Base-by-base conservation (phyloP, 805 yeast genomes). In the Yamadazyma akitaensis region DNA sequence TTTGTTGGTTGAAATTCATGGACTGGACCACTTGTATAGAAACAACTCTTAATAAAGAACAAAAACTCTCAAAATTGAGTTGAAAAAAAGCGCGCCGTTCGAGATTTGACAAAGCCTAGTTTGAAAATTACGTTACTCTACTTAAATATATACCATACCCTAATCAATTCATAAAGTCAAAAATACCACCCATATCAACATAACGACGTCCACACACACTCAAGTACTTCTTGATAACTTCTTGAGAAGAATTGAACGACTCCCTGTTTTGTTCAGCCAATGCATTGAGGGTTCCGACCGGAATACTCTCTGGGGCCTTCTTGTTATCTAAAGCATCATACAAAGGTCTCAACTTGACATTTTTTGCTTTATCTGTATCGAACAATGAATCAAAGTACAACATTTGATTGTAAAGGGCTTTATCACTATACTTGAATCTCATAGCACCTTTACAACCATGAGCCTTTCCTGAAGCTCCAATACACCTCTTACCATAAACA, bases 401-500 rank as follows among this genome's bases (percentile, higher is more conserved):
- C 53, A 94, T 70, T 66, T 94, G 98, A 58, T 88, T 88, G 72
- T 91, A 92, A 34, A 94, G 72, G 43, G 81, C 84, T 60, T 84
- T 85, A 62, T 88, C 96, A 21, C 82, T 73, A 62, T 87, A 94
- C 48, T 75, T 76, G 64, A 82, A 86, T 49, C 80, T 72, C 89
- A 90, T 85, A 10, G 85, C 80, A 33, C 98, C 97, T 57, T 87
- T 85, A 59, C 88, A 82, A 17, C 81, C 81, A 52, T 70, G 76
- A 1, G 83, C 81, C 36, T 69, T 75, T 2, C 88, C 88, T 57
- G 75, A 76, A 48, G 64, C 64, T 36, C 88, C 85, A 49, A 89
- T 73, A 63, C 98, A 90, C 54, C 92, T 77, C 55, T 84, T 81
- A 44, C 98, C 98, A 59, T 88, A 89, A 3, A 91, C 97, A 17